Evolutionary conservation across 2,329 filamentous ascomycete genomes (phyloP).

Genomic region (Paracamarosporium sp.): DNA sequence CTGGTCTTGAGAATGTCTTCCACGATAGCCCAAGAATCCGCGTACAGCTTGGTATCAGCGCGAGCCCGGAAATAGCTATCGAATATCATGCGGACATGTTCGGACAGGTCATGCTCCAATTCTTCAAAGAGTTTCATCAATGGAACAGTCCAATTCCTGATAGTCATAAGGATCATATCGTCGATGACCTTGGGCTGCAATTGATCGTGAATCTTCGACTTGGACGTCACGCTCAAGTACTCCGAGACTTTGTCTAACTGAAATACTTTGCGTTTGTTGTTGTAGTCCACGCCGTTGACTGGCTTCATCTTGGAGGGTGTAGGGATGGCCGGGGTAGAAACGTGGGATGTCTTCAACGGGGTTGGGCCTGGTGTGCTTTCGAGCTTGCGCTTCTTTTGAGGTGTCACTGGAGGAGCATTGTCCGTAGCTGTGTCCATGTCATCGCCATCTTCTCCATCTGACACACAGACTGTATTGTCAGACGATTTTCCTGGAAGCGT

Average conservation of each 20-base stretch:
- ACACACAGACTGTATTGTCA: conserved; percentile 24
- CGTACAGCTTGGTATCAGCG: conserved; percentile 36
- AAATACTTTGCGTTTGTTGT: conserved; percentile 21
- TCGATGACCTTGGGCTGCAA: conserved; percentile 43
- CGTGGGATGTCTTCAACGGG: conserved; percentile 4
- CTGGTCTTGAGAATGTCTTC: conserved; percentile 31
- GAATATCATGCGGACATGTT: conserved; percentile 30
- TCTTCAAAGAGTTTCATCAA: conserved; percentile 33
- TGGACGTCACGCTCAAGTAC: conserved; percentile 30
- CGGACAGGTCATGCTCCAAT: conserved; percentile 18
- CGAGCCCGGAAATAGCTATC: conserved; percentile 37
- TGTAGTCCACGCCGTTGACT: conserved; percentile 3
- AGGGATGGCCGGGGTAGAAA: neutral
- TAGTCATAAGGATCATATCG: conserved; percentile 31
- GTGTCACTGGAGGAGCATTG: conserved; percentile 16
- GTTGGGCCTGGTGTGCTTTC: conserved; percentile 6
- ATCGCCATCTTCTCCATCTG: conserved; percentile 24
- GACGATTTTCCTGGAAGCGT: conserved; percentile 17
- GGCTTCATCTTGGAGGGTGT: neutral
- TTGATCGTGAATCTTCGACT: conserved; percentile 40
- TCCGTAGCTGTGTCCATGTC: neutral
- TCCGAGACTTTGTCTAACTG: conserved; percentile 37
- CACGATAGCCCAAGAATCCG: conserved; percentile 28
- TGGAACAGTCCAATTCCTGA: conserved; percentile 39
- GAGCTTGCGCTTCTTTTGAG: conserved; percentile 42